A percentile compares a stretch with the other conserved stretches of the same genome.
phyloP scores from a whole-genome alignment of 225 moss, liverwort and hornwort species.

The Climacium dendroides region DNA sequence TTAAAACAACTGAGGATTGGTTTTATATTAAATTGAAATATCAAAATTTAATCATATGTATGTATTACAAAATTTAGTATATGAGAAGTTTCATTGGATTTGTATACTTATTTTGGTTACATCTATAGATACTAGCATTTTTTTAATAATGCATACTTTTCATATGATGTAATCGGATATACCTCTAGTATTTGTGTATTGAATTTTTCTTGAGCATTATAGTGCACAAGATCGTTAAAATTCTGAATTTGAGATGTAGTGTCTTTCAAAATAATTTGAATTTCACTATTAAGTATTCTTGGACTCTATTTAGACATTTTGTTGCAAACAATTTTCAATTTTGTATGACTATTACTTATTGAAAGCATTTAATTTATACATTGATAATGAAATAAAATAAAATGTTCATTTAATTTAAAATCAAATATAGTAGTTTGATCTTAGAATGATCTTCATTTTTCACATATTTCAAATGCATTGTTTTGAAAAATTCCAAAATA shows the following conservation, averaged over 20 bases:
- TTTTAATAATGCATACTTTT: not conserved
- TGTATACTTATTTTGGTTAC: not conserved
- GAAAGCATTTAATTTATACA: not conserved
- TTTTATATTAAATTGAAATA: not conserved
- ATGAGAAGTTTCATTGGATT: not conserved
- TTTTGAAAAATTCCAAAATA: too few species aligned
- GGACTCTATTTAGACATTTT: not conserved
- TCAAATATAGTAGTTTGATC: not conserved
- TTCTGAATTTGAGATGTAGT: not conserved
- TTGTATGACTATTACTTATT: not conserved
- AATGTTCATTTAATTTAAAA: not conserved
- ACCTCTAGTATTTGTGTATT: not conserved
- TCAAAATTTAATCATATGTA: too few species aligned
- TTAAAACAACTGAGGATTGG: too few species aligned
- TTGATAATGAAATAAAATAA: not conserved
- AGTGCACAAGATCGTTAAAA: not conserved
- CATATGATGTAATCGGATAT: not conserved
- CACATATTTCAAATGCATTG: not conserved
- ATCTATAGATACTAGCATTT: not conserved
- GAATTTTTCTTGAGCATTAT: not conserved
- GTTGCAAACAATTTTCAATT: rapidly evolving
- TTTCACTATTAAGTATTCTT: not conserved
- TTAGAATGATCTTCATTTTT: not conserved
- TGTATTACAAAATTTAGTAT: not conserved
- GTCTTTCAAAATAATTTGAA: not conserved